A percentile compares a stretch with the other conserved stretches of the same genome.
phyloP scores from a whole-genome alignment of 768 basidiomycete genomes.

The Mrakia hoshinonis region DNA sequence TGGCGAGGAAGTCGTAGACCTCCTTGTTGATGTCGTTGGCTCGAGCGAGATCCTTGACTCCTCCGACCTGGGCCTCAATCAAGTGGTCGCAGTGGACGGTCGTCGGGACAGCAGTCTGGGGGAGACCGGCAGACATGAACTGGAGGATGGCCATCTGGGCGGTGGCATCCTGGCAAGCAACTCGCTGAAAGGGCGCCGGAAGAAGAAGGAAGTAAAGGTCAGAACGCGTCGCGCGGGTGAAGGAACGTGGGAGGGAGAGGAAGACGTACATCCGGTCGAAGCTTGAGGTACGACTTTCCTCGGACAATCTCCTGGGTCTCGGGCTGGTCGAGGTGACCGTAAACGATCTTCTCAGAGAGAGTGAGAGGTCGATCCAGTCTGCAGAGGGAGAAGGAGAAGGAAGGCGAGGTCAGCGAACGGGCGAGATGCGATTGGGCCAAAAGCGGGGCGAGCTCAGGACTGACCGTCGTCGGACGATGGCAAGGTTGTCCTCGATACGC shows the following conservation, averaged over 20 bases:
- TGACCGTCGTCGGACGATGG: conserved; percentile 32
- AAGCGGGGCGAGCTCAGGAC: conserved; percentile 16
- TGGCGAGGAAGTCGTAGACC: too few relatives aligned
- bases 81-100: too few relatives aligned
- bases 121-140: too few relatives aligned
- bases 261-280: conserved; percentile 82
- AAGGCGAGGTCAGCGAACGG: conserved; percentile 33
- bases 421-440: background rate
- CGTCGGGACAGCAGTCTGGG: too few relatives aligned
- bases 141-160: too few relatives aligned
- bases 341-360: conserved; percentile 91
- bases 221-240: background rate
- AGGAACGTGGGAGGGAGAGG: conserved; percentile 37
- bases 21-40: too few relatives aligned
- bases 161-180: too few relatives aligned
- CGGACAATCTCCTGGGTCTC: conserved; percentile 82
- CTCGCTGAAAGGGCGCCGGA: too few relatives aligned
- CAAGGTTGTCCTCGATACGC: conserved; percentile 85
- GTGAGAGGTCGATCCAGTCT: conserved; percentile 86
- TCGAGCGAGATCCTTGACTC: too few relatives aligned
- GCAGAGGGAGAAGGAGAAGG: conserved; percentile 29
- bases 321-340: conserved; percentile 95
- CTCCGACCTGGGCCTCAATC: too few relatives aligned
- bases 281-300: conserved; percentile 90
- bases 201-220: conserved; percentile 54